Percentiles rank a stretch among this genome's conserved stretches.
These are phyloP conservation scores for Arthrocladium fulminans DNA, from an alignment of 2,329 filamentous ascomycete species.

Conservation along the genomic window DNA sequence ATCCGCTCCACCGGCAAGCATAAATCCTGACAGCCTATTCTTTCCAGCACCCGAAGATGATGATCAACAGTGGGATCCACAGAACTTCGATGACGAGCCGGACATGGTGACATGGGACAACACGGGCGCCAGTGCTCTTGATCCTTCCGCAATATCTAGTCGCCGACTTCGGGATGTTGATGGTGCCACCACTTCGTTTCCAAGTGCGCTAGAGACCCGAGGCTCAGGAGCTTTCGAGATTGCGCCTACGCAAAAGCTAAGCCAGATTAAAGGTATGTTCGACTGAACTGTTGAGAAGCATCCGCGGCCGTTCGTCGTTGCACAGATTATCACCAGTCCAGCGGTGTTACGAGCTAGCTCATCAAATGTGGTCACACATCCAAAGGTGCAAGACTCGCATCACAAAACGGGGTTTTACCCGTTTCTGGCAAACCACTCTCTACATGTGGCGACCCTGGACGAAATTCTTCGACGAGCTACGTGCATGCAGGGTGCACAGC, in stretches of 20 bases:
- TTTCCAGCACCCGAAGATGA: slow-evolving; percentile 52
- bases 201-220: slow-evolving; percentile 11
- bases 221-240: slow-evolving; percentile 26
- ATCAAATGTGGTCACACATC: no score
- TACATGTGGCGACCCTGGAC: no score
- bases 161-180: slow-evolving; percentile 27
- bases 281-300: no score
- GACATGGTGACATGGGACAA: slow-evolving; percentile 40
- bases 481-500: no score
- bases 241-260: slow-evolving; percentile 41
- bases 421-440: no score
- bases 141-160: slow-evolving; percentile 27
- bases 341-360: no score
- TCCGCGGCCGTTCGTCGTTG: no score
- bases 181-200: slow-evolving; percentile 25
- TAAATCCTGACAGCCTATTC: slow-evolving; percentile 51
- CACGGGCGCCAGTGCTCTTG: slow-evolving; percentile 50
- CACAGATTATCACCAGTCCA: no score
- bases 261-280: slow-evolving; percentile 39
- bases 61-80: slow-evolving; percentile 49
- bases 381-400: no score
- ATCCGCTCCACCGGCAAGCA: slow-evolving; percentile 33
- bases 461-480: no score
- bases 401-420: no score
- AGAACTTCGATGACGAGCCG: slow-evolving; percentile 44